Conservation (phyloP, 495 filamentous ascomycete species). For the Hypoxylon intermedium region DNA sequence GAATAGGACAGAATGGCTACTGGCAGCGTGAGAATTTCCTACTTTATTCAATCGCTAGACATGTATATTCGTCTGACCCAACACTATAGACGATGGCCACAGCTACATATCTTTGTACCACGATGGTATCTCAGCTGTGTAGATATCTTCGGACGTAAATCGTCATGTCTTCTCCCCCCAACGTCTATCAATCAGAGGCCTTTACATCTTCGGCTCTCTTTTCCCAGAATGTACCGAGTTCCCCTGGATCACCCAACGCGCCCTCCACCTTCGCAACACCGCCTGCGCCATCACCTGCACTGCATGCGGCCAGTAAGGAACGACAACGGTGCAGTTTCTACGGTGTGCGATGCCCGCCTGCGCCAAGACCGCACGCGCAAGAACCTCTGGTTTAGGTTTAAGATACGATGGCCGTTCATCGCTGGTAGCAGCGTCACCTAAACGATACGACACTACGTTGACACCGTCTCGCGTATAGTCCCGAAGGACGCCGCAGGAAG, state of each 20-base stretch:
- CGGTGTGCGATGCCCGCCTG: not conserved
- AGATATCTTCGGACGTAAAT: no score
- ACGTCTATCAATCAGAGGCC: no score
- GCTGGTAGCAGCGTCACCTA: not conserved
- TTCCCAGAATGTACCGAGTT: no score
- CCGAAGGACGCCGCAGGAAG: not conserved
- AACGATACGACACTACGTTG: not conserved
- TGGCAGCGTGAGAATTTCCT: no score
- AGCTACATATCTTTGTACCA: no score
- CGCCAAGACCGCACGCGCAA: not conserved
- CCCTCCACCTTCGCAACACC: not conserved
- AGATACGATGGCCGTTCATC: not conserved
- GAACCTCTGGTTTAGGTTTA: not conserved
- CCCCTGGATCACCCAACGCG: not conserved
- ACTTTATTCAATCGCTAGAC: no score
- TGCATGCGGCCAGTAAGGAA: not conserved
- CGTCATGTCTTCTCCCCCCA: no score
- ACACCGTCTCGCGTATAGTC: not conserved
- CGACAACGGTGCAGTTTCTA: not conserved
- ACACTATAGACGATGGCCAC: no score
- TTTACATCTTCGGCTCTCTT: no score
- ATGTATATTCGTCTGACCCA: no score
- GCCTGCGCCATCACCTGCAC: not conserved
- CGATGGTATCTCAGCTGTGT: no score
- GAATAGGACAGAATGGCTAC: no score